Evolutionary conservation across 371 early-diverging fungal species (phyloP), one percentile per base, ranked within the genome.

Genomic region (Mucor saturninus): DNA sequence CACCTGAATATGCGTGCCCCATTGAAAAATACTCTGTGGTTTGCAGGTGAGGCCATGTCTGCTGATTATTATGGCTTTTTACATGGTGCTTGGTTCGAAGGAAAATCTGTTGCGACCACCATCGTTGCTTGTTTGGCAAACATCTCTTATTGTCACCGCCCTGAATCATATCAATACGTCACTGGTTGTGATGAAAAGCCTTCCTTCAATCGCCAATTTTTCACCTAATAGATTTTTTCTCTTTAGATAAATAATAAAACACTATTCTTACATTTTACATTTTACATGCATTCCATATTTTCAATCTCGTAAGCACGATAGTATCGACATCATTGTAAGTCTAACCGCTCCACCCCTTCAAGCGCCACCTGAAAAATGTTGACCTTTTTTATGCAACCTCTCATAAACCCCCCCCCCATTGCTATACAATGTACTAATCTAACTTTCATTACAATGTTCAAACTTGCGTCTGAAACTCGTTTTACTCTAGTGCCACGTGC

Each of bases 71-170:
- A 78, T 61, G 82, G 82, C 0, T 81, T 67, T 48, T 62, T 79
- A 2, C 82, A 81, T 48, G 79, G 79, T 26, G 79, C 79, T 15
- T 79, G 79, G 82, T 30, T 75, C 3, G 77, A 79, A 40, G 82
- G 82, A 3, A 13, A 62, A 26, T 51, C 57, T 0, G 61, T 67
- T 9, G 82, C 73, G 8, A 39, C 62, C 0, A 54, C 53, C 4
- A 56, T 81, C 30, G 30, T 54, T 2, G 35, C 58, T 14, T 81
- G 82, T 49, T 28, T 68, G 7, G 50, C 62, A 9, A n/a, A 45
- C 6, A 1, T 3, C 21, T 30, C 50, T 14, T 50, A 32, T 1
- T 80, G 80, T 38, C 68, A 73, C 0, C 1, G n/a, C 8, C 43
- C 67, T 49, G 49, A 50, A 28, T 52, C 30, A 2, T 56, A 69